A percentile compares a stretch with the other conserved stretches of the same genome.
Conservation (phyloP, 148 eudicot genomes). For the Vaccinium darrowii region DNA sequence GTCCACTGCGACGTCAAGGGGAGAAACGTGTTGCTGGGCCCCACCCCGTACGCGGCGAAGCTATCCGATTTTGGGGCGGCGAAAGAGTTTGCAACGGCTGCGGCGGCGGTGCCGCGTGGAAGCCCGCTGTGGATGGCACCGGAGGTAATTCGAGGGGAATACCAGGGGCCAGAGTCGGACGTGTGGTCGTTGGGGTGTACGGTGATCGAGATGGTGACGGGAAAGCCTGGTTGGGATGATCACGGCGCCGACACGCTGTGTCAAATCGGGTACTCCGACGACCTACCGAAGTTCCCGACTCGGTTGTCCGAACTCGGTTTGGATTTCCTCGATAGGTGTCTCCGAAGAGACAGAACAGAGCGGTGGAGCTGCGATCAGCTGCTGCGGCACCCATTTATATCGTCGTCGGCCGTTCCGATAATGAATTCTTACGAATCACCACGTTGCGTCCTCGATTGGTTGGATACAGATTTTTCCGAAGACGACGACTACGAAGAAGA, state of each 20-base stretch:
- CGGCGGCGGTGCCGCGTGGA: constrained; percentile 47
- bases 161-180: constrained; percentile 69
- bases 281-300: constrained; percentile 51
- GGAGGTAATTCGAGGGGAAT: constrained; percentile 72
- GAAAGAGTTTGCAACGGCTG: background rate
- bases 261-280: constrained; percentile 54
- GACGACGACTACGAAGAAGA: constrained; percentile 33
- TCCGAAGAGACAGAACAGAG: constrained; percentile 33
- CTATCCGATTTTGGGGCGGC: constrained; percentile 82
- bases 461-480: constrained; percentile 26
- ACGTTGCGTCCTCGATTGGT: constrained; percentile 59
- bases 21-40: constrained; percentile 51
- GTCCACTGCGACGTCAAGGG: constrained; percentile 86
- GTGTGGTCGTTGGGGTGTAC: constrained; percentile 91
- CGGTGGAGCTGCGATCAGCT: constrained; percentile 83
- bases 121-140: constrained; percentile 97
- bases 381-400: constrained; percentile 55
- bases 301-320: constrained; percentile 37
- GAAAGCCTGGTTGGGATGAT: constrained; percentile 66
- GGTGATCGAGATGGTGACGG: constrained; percentile 82
- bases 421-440: constrained; percentile 39
- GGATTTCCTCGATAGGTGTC: constrained; percentile 66
- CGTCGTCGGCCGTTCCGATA: constrained; percentile 17
- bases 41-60: constrained; percentile 42
- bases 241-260: constrained; percentile 45